Evolutionary conservation across 75 land plant genomes (phyloP), one percentile per base, ranked within the genome.

Genomic region (Cupressus sempervirens): DNA sequence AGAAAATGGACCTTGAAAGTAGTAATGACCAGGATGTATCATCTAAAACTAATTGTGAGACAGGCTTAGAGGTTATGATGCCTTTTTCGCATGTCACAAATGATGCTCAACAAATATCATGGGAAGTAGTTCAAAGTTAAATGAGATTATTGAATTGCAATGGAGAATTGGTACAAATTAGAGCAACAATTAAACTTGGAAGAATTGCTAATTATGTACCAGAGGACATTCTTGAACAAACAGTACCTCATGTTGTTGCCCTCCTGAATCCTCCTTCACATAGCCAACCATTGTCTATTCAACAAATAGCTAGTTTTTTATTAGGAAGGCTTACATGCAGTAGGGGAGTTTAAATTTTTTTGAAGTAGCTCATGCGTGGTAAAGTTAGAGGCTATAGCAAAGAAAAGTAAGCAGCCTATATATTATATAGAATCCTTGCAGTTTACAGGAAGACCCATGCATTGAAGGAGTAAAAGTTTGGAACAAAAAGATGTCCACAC

Each of bases 241-340:
- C 46, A 12, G 56, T 88, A 13, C 89, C 87, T 32, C 23, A 76
- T 35, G 65, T 88, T 52, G 83, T 83, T 30, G 58, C 79, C 58
- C 75, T 86, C 16, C 76, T 88, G 3, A 80, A 56, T 79, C 20
- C 7, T 40, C 50, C 72, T 16, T 77, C 81, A 16, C 35, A 34
- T 16, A 11, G 68, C 76, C 32, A 3, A 2, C 16, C 62, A 18
- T 46, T 80, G 5, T 73, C 86, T 35, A 26, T 88, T 15, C 89
- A 85, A 58, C 88, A 85, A 45, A 86, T 83, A 14, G 81, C 87
- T 35, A 86, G 82, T 56, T 86, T 86, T 86, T 85, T 84, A 46
- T 50, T 90, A 29, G 79, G 83, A 68, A 50, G 82, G 9, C 11
- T 90, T 48, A 86, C 88, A 46, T 45, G 41, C 29, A 80, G 65